phyloP scores from a whole-genome alignment of 1,284 basidiomycete genomes.

The Peniophora sp. region DNA sequence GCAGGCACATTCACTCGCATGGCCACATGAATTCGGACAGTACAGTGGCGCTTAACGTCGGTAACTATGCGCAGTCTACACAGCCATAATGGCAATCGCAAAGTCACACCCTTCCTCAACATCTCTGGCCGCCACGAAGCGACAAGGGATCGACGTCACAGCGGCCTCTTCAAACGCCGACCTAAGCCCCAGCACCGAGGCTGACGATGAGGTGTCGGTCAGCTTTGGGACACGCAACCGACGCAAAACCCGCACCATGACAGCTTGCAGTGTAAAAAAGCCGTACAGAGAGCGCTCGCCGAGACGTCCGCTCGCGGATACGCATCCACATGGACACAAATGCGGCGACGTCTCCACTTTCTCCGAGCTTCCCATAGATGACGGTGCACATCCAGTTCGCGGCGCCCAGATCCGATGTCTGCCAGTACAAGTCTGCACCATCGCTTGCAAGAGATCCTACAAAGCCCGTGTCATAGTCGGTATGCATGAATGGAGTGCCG shows the following conservation, averaged over 20 bases:
- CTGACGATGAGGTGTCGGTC: not conserved
- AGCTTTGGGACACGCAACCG: not conserved
- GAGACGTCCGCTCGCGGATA: not conserved
- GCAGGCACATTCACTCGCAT: no score
- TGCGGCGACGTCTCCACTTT: no score
- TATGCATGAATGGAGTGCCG: not conserved
- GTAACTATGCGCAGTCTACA: no score
- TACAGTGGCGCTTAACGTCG: no score
- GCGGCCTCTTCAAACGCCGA: not conserved
- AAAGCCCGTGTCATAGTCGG: not conserved
- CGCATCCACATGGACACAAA: not conserved
- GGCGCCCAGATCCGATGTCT: no score
- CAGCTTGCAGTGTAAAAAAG: slow-evolving; percentile 29
- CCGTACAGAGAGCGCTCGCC: slow-evolving; percentile 24
- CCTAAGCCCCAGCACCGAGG: not conserved
- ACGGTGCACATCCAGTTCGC: no score
- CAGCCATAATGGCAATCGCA: not conserved
- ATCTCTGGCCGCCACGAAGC: not conserved
- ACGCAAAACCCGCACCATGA: not conserved
- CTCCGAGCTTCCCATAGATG: no score
- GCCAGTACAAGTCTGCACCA: not conserved
- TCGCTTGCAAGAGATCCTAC: not conserved
- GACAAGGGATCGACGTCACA: not conserved
- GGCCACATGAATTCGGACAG: no score
- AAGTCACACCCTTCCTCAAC: not conserved